These are phyloP conservation scores for Copromyces sp. DNA, from an alignment of 495 filamentous ascomycete genomes.

Conservation along the genomic window DNA sequence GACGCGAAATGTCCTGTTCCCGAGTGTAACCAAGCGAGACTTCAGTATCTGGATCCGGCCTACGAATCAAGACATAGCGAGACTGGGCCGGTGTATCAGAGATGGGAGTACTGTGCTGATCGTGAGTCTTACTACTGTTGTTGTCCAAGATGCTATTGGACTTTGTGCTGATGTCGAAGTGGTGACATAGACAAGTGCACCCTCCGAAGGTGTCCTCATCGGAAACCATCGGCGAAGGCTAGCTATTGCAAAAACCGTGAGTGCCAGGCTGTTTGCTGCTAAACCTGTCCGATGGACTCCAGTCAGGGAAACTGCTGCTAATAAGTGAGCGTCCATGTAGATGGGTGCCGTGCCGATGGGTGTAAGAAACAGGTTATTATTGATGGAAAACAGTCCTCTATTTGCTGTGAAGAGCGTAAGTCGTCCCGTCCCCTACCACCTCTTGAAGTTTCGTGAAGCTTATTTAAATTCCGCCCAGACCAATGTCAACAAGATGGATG, in stretches of 20 bases:
- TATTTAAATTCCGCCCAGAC: not conserved
- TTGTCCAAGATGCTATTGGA: not conserved
- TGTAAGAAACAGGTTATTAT: slow-evolving; percentile 9
- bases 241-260: slow-evolving; percentile 14
- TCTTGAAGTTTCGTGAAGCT: not conserved
- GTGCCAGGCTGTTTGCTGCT: not conserved
- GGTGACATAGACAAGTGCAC: slow-evolving; percentile 18
- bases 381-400: slow-evolving; percentile 4
- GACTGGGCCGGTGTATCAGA: slow-evolving; percentile 9
- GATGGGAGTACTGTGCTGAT: slow-evolving; percentile 18
- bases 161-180: not conserved
- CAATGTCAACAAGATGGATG: slow-evolving; percentile 14
- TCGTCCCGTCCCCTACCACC: not conserved
- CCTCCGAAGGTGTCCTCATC: slow-evolving; percentile 7
- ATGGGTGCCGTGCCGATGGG: slow-evolving; percentile 16
- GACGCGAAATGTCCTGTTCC: slow-evolving; percentile 15
- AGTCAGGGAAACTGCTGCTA: not conserved
- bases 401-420: slow-evolving; percentile 18
- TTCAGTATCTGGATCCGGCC: slow-evolving; percentile 16
- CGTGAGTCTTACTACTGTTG: slow-evolving; percentile 9
- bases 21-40: slow-evolving; percentile 15
- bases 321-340: not conserved
- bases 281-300: not conserved
- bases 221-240: not conserved
- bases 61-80: slow-evolving; percentile 6